Conservation (phyloP, 139 green algal species). For the Micractinium conductrix region DNA sequence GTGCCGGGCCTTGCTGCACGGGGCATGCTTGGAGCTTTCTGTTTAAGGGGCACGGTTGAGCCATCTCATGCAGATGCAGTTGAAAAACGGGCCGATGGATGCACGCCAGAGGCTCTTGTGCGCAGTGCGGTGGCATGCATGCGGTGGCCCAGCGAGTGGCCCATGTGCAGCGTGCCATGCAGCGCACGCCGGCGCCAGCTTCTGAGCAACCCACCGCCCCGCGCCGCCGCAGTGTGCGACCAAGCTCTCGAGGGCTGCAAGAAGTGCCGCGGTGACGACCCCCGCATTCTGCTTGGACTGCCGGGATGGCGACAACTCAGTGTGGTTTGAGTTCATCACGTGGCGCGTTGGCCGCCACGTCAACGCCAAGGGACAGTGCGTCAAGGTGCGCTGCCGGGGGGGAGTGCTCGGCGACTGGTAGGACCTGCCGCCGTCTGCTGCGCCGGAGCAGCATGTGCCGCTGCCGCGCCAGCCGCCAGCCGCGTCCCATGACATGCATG, state of each 20-base stretch:
- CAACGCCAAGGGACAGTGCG: neutral
- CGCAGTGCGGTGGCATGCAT: neutral
- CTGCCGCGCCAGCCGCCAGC: too few species aligned
- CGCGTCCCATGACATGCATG: too few species aligned
- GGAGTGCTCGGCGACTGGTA: neutral
- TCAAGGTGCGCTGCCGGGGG: neutral
- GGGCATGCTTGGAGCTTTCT: neutral
- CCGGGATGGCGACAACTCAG: neutral
- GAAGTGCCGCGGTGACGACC: neutral
- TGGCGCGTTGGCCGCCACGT: neutral
- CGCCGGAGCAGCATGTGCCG: neutral
- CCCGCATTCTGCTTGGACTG: neutral
- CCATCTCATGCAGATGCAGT: neutral
- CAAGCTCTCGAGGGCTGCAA: neutral
- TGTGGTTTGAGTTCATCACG: neutral
- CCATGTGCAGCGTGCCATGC: neutral
- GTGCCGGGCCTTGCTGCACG: neutral
- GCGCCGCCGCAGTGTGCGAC: neutral
- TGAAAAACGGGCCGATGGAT: neutral
- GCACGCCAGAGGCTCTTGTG: too few species aligned
- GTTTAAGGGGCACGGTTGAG: neutral
- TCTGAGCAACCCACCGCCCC: neutral
- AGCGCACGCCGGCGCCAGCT: neutral
- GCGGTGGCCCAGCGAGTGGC: too few species aligned
- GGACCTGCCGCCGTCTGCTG: neutral